Percentiles rank a stretch among this genome's conserved stretches.
Conservation (phyloP, 768 basidiomycete species). For the Stropharia rugosoannulata region DNA sequence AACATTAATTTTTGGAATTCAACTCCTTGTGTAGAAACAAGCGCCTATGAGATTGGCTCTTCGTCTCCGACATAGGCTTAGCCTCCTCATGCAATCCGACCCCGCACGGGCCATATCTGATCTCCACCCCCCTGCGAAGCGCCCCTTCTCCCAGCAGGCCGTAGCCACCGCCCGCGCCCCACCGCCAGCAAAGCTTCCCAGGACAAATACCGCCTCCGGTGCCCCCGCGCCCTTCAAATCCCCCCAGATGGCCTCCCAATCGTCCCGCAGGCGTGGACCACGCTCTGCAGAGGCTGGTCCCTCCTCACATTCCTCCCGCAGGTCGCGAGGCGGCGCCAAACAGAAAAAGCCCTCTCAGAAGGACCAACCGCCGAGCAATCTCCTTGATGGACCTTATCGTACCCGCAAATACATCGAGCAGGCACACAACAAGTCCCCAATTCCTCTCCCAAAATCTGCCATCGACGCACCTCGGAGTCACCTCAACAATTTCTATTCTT, state of each 20-base stretch:
- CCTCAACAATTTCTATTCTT: slow-evolving; percentile 38
- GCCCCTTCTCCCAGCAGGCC: slow-evolving; percentile 43
- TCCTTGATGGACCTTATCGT: slow-evolving; percentile 33
- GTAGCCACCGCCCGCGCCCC: slow-evolving; percentile 14
- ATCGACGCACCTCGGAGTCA: slow-evolving; percentile 36
- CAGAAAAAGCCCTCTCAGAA: slow-evolving; percentile 2
- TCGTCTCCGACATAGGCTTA: slow-evolving; percentile 45
- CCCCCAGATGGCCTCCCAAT: slow-evolving; percentile 10
- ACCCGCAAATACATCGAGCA: slow-evolving; percentile 31
- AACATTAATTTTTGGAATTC: slow-evolving; percentile 2
- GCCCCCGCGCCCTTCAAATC: slow-evolving; percentile 16
- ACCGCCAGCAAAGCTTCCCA: slow-evolving; percentile 21
- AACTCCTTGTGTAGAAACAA: background rate
- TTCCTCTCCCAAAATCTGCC: slow-evolving; percentile 30
- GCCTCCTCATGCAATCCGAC: slow-evolving; percentile 63
- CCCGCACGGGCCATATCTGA: slow-evolving; percentile 22
- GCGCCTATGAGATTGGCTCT: slow-evolving; percentile 52
- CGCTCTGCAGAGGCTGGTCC: slow-evolving; percentile 14
- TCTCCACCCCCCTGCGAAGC: slow-evolving; percentile 35
- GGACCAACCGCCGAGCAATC: slow-evolving; percentile 4
- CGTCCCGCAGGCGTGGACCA: slow-evolving; percentile 18
- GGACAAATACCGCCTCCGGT: slow-evolving; percentile 8
- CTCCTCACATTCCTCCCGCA: slow-evolving; percentile 1
- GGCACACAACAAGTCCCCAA: slow-evolving; percentile 27
- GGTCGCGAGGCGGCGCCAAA: slow-evolving; percentile 5